Conservation (phyloP, 441 rosid genomes). For the Corymbia calophylla region DNA sequence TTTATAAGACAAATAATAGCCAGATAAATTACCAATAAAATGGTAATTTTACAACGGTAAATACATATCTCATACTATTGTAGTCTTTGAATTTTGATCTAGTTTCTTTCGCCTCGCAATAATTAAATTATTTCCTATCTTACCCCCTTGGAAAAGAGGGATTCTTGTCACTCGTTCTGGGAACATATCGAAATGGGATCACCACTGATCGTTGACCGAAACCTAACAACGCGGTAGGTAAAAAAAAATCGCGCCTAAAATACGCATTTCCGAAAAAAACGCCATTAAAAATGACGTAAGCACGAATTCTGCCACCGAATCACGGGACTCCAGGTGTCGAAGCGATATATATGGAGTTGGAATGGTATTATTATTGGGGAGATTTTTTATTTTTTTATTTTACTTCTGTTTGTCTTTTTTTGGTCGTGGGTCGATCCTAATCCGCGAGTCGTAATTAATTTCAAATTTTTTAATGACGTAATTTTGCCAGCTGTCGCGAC, state of each 20-base stretch:
- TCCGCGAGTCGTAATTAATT: not conserved
- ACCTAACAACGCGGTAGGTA: not conserved
- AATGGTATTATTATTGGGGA: not conserved
- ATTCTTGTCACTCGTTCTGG: not conserved
- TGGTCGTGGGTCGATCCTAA: not conserved
- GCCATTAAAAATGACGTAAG: not conserved
- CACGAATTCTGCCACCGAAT: not conserved
- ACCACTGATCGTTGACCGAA: not conserved
- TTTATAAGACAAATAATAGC: not conserved
- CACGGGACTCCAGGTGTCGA: not conserved
- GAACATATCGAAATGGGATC: not conserved
- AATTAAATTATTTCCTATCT: not conserved
- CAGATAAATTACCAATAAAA: not conserved
- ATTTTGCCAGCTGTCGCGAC: not conserved
- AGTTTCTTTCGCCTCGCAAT: not conserved
- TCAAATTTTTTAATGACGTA: not conserved
- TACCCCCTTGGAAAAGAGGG: not conserved
- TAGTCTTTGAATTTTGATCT: not conserved
- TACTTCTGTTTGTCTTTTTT: not conserved
- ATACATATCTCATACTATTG: too few species aligned
- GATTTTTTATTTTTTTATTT: too few species aligned
- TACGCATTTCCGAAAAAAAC: too few species aligned
- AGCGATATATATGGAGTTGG: not conserved
- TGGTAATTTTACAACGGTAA: not conserved
- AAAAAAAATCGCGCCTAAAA: too few species aligned